Base-by-base conservation (phyloP, 2,329 filamentous ascomycete genomes). In the Macrophomina phaseolina region DNA sequence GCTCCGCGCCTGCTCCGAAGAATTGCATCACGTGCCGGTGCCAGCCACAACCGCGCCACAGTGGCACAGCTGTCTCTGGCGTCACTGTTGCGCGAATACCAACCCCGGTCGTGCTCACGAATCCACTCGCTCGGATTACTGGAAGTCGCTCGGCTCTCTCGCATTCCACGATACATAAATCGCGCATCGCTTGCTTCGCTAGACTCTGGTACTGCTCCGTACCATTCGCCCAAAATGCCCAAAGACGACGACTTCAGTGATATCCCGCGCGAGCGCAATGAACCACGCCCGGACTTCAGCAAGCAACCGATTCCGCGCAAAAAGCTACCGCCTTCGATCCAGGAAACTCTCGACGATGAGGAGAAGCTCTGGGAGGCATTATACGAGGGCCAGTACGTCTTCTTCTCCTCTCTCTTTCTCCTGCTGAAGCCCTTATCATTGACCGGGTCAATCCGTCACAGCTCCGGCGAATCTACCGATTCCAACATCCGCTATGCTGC, bases 401-500 rank as follows among this genome's bases (percentile, higher is more conserved):
- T 86, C 28, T 53, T 34, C 28, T 5, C n/a, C 14, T 8, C 6
- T 38, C 36, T 38, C 4, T 38, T 8, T 38, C 36, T 23, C 23
- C 23, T 23, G 23, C 3, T 23, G 23, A 23, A 38, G 6, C 36
- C 36, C 36, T 12, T 38, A 38, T 38, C 36, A 38, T 38, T 12
- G 36, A 12, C 36, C n/a, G 18, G 8, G 32, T 5, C 53, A 30
- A 23, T 6, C 30, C 64, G 62, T 53, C 56, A n/a, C 75, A 92
- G 90, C 74, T 87, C 85, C 14, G 85, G 89, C 66, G 90, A 96
- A 73, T 91, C 93, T 5, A 97, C 93, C 68, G 92, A 97, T 65
- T 91, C 89, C 72, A 90, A 89, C 72, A 83, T 97, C 74, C 91
- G 95, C 74, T 99, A 98, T 81, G 94, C 94, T 67, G 95, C 91